Conservation (phyloP, 2,329 filamentous ascomycete species). For the Fusarium phyllophilum region DNA sequence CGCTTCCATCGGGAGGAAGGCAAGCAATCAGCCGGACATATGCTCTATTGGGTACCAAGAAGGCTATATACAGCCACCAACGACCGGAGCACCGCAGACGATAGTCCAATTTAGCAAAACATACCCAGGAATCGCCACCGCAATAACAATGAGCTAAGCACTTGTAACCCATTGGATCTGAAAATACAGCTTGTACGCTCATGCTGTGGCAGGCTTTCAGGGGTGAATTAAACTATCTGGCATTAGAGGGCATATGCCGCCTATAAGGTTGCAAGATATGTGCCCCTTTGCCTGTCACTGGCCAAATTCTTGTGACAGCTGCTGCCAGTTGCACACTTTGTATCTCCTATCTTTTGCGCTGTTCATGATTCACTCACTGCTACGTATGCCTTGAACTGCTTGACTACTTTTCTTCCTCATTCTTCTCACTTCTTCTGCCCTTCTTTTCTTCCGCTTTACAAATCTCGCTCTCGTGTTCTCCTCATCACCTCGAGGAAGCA, state of each 20-base stretch:
- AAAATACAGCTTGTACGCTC: constrained; percentile 27
- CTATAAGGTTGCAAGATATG: constrained; percentile 25
- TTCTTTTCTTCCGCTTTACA: constrained; percentile 3
- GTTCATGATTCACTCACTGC: constrained; percentile 13
- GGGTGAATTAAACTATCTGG: background rate
- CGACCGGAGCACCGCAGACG: constrained; percentile 7
- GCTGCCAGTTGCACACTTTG: constrained; percentile 30
- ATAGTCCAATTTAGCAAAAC: background rate
- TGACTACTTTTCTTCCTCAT: background rate
- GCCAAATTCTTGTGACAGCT: constrained; percentile 34
- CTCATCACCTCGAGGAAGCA: constrained; percentile 9
- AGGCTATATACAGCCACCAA: constrained; percentile 12
- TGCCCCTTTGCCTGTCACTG: constrained; percentile 24
- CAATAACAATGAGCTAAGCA: background rate
- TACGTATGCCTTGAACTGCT: background rate
- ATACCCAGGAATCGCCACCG: background rate
- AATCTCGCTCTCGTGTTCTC: constrained; percentile 7
- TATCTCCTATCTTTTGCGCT: constrained; percentile 14
- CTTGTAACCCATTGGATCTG: constrained; percentile 24
- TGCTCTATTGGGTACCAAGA: background rate
- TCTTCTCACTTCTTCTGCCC: constrained; percentile 1
- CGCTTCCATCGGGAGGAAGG: background rate
- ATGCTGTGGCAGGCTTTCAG: constrained; percentile 32
- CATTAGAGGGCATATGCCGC: background rate
- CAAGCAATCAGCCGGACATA: constrained; percentile 4